phyloP scores from a whole-genome alignment of 2,329 filamentous ascomycete species.

The Fusarium lyarnte region DNA sequence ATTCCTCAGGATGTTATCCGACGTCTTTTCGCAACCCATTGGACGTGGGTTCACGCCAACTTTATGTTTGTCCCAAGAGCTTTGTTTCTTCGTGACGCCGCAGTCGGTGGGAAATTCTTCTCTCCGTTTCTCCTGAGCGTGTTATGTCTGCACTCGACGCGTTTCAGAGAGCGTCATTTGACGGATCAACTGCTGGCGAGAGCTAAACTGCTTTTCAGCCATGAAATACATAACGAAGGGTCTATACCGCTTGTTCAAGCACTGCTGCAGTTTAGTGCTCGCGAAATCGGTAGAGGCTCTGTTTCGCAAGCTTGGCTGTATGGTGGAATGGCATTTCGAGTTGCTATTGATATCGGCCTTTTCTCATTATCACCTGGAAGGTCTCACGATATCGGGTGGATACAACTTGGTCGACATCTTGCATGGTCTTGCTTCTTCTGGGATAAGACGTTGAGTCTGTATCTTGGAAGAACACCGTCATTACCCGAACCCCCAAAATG shows the following conservation, averaged over 20 bases:
- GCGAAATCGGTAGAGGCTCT: not conserved
- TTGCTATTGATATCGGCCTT: not conserved
- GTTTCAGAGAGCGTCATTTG: not conserved
- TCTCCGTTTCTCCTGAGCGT: not conserved
- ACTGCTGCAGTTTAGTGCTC: not conserved
- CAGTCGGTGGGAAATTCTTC: not conserved
- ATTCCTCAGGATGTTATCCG: not conserved
- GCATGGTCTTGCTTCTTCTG: not conserved
- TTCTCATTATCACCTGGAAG: not conserved
- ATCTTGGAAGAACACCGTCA: not conserved
- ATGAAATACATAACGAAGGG: not conserved
- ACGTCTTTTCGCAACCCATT: not conserved
- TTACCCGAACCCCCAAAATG: not conserved
- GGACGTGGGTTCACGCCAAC: not conserved
- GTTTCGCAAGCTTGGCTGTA: not conserved
- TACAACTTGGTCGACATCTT: not conserved
- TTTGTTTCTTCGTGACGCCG: not conserved
- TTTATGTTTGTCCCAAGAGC: not conserved
- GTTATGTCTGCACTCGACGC: not conserved
- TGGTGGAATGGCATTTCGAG: not conserved
- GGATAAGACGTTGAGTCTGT: not conserved
- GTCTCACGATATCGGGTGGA: fast-evolving
- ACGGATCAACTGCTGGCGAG: not conserved
- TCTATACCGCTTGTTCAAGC: not conserved
- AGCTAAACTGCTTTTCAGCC: not conserved